These are phyloP conservation scores for Apiospora pterosperma DNA, from an alignment of 2,329 filamentous ascomycete genomes.

Conservation along the genomic window DNA sequence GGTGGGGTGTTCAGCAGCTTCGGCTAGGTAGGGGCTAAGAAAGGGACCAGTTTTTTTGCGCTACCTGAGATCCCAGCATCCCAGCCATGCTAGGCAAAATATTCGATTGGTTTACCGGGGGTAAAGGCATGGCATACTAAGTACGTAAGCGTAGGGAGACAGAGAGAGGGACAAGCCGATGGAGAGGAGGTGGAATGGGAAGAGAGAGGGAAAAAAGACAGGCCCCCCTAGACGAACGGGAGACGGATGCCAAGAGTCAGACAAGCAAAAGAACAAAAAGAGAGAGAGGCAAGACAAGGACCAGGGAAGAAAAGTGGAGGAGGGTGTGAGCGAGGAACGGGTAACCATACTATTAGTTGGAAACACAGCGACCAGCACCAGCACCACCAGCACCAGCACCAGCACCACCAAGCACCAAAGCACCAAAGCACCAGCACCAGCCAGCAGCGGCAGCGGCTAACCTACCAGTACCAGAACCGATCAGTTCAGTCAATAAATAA, in stretches of 20 bases:
- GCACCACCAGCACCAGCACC: neutral
- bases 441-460: neutral
- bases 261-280: slow-evolving; percentile 5
- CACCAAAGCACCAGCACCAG: neutral
- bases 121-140: neutral
- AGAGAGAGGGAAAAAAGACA: neutral
- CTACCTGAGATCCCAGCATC: neutral
- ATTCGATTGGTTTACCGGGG: neutral
- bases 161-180: neutral
- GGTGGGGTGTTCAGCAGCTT: neutral
- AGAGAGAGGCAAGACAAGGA: slow-evolving; percentile 8
- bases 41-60: neutral
- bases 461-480: too few species aligned
- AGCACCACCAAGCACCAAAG: neutral
- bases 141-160: neutral
- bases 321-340: slow-evolving; percentile 5
- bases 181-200: neutral
- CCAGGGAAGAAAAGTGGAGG: slow-evolving; percentile 8
- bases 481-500: too few species aligned
- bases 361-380: neutral
- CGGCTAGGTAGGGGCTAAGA: neutral
- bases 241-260: neutral
- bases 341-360: too few species aligned
- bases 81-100: neutral
- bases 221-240: neutral